Base-by-base conservation (phyloP, 225 moss, liverwort and hornwort species). In the Straminergon stramineum region DNA sequence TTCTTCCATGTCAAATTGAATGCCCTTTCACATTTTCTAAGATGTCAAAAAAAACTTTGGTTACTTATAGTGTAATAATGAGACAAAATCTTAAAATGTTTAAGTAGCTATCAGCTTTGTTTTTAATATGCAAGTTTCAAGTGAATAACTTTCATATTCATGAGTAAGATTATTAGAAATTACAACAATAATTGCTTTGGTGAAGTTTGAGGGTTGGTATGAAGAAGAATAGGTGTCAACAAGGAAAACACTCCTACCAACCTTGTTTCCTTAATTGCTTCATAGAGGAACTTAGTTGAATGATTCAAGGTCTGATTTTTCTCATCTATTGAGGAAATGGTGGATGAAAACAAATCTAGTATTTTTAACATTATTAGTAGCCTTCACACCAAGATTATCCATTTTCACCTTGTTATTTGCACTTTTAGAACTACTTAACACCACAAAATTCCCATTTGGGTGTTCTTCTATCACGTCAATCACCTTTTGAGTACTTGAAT, bases 181-280 rank as follows among this genome's bases (percentile, higher is more conserved):
- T 35, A 35, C 20, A 35, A 10, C 77, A 74, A 56, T 79, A 92
- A 90, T 53, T 86, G 80, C 84, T 94, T 91, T 41, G 91, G 88
- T 35, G 6, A 35, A 35, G 35, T 10, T 67, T 67, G 67, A 67
- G 0, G 35, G 11, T 35, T 67, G 35, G 19, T 67, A 10, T 35
- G 11, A 67, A 35, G 67, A 67, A 5, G 3, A 35, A 35, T 35
- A 35, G 11, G 11, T 67, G 11, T 35, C 87, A 94, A 87, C 78
- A 94, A 84, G 14, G 89, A 94, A 82, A 93, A 91, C 30, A 93
- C 87, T 78, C 87, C 87, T 68, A 92, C 86, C 79, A 94, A 85
- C 28, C 90, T 91, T 63, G 90, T 92, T 87, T 94, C 93, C 31
- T 87, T 90, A 62, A 92, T 85, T 67, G 81, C 93, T 85, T 92